phyloP scores from a whole-genome alignment of 345 rosid species.

The Populus euphratica region DNA sequence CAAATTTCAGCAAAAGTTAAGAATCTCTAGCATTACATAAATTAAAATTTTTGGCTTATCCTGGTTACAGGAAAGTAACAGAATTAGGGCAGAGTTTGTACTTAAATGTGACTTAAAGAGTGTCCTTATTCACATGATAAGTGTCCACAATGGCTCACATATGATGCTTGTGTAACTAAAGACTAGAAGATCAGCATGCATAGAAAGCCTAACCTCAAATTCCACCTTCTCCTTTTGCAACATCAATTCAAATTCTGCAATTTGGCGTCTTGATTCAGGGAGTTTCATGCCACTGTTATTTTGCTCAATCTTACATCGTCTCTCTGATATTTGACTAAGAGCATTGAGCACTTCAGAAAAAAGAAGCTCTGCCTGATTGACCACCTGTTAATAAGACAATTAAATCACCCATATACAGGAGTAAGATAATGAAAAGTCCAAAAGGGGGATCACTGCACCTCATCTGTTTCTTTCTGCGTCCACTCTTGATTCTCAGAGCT shows the following conservation, averaged over 20 bases:
- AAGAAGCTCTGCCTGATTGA: constrained; percentile 63
- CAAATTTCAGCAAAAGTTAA: background rate
- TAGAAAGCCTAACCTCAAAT: constrained; percentile 52
- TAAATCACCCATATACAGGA: constrained; percentile 14
- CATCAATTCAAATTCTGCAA: constrained; percentile 60
- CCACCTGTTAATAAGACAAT: constrained; percentile 52
- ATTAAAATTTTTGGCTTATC: background rate
- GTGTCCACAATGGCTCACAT: background rate
- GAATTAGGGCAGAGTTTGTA: background rate
- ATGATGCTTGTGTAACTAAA: background rate
- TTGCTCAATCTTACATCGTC: constrained; percentile 31
- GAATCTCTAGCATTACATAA: background rate
- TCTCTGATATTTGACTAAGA: constrained; percentile 54
- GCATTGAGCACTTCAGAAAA: constrained; percentile 76
- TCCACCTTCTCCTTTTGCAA: constrained; percentile 75
- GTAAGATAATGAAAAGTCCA: constrained; percentile 7
- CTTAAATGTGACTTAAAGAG: background rate
- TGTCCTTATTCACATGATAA: constrained; percentile 11
- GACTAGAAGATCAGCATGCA: background rate
- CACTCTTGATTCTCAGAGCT: constrained; percentile 65
- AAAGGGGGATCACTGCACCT: constrained; percentile 44
- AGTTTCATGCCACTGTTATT: constrained; percentile 22
- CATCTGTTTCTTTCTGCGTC: constrained; percentile 72
- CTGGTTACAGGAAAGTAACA: background rate
- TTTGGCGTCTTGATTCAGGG: constrained; percentile 44